Evolutionary conservation across 2,329 filamentous ascomycete species (phyloP), one percentile per base, ranked within the genome.

Genomic region (Pestalotiopsis sp.): DNA sequence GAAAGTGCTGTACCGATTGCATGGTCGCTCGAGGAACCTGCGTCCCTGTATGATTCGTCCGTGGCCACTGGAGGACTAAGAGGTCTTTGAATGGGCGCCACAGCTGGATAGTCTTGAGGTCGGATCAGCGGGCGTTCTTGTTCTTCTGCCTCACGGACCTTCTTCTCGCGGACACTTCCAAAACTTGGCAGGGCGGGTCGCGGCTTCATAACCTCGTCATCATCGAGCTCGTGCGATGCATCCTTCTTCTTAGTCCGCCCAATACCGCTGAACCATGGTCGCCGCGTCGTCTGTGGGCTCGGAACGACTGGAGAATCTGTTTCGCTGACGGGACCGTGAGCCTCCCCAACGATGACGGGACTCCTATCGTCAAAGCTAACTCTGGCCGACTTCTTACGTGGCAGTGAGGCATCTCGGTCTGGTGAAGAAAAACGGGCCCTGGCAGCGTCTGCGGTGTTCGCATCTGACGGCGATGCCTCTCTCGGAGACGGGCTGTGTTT

Each of bases 351-450:
- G 2, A 89, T 80, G 11, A 87, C 80, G 9, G 85, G 87, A n/a
- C 80, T 84, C 41, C 87, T 86, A 64, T 93, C 91, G 71, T 93
- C 91, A 76, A 94, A 98, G 80, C 94, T 97, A 61, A 95, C 92
- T 27, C 92, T 85, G 1, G 88, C 87, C 52, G 85, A 87, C 78
- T 91, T 93, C 80, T 90, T 93, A 69, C 88, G 84, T 20, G 79
- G 74, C 1, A 78, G 39, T 2, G 74, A 63, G 1, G 74, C 31
- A 12, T 87, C 85, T 2, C 71, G 71, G 23, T 72, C 71, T 2
- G 77, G 72, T 6, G 76, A 73, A 17, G 74, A 72, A 13, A 74
- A 75, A 60, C 74, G 77, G 57, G 73, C 73, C 58, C 70, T 74
- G 20, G 23, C 36, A 0, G 82, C 85, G 58, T 77, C 79, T 72